Base-by-base conservation (phyloP, 2,329 filamentous ascomycete genomes). In the Fusarium poae region DNA sequence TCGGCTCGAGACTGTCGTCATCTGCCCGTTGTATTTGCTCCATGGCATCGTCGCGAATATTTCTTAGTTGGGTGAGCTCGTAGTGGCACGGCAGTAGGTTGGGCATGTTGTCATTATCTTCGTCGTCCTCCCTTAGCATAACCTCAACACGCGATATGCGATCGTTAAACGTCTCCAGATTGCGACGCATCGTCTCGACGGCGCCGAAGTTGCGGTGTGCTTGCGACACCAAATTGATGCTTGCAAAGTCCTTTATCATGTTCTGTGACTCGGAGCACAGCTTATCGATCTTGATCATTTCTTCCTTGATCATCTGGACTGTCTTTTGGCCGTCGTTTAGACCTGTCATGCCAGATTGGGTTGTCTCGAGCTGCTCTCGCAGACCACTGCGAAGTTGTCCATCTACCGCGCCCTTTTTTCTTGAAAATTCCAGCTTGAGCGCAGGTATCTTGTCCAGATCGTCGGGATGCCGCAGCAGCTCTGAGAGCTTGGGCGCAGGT, bases 231-330 rank as follows among this genome's bases (percentile, higher is more conserved):
- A 93, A 83, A 79, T 97, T 96, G 84, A 97, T 96, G 77, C 93
- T 93, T 35, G 92, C 91, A 80, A 99, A 98, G 83, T 99, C 96
- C 76, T 92, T 90, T 76, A 99, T 97, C 89, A 97, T 97, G 78
- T 93, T 93, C 83, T 98, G 95, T 56, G 94, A 94, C 81, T 99
- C 97, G 68, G 94, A 94, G 82, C 96, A 99, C 69, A 99, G 88
- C 82, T 93, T 94, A 83, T 99, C 96, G 75, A 99, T 98, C 82
- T 95, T 97, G 85, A 97, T 94, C 89, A 99, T 96, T 83, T 99
- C 96, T 72, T 98, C 95, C 80, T 97, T 97, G 81, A 97, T 97
- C 74, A 92, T 88, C 77, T 93, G 91, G 35, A 99, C 92, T 65
- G 93, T 93, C 79, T 94, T 92, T 80, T 98, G 94, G 58, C 94